Base-by-base conservation (phyloP, 192 early-diverging fungal species). In the Rhizoclosmatium globosum region DNA sequence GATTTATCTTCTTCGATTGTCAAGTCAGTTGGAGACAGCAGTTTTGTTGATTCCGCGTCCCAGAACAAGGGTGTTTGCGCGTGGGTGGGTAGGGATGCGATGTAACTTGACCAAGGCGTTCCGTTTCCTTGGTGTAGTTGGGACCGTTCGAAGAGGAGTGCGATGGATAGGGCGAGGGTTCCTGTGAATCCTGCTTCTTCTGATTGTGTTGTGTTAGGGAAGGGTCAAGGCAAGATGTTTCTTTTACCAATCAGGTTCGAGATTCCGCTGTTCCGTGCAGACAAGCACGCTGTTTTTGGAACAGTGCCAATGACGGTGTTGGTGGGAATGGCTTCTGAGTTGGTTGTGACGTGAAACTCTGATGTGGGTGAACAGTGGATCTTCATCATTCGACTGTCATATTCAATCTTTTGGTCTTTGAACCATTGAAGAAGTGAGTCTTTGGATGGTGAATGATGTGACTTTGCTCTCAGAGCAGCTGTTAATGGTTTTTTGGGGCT, bases 141-240 rank as follows among this genome's bases (percentile, higher is more conserved):
- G n/a, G 93, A 85, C 62, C 85, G 82, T 77, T 97, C 96, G 79
- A 93, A 96, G 91, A 96, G 91, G 77, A 93, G 82, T 3, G 92
- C 86, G 47, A 97, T 78, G 2, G 91, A 85, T 43, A 97, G 85
- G 6, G 88, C 88, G 60, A 94, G 86, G 1, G 91, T 91, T 58
- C 94, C 94, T 47, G 84, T 86, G 68, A 93, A 69, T 0, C 83
- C 71, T 66, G 87, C 86, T 38, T 78, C 56, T 76, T 86, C 85
- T 76, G n/a, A n/a, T n/a, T n/a, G n/a, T n/a, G n/a, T n/a, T n/a
- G n/a, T n/a, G n/a, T n/a, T n/a, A n/a, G n/a, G n/a, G n/a, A n/a
- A n/a, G n/a, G n/a, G n/a, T n/a, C n/a, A n/a, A n/a, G n/a, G n/a
- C n/a, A n/a, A n/a, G n/a, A n/a, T n/a, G n/a, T n/a, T n/a, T n/a